Conservation (phyloP, 2,329 filamentous ascomycete species). For the Fusarium pseudograminearum region DNA sequence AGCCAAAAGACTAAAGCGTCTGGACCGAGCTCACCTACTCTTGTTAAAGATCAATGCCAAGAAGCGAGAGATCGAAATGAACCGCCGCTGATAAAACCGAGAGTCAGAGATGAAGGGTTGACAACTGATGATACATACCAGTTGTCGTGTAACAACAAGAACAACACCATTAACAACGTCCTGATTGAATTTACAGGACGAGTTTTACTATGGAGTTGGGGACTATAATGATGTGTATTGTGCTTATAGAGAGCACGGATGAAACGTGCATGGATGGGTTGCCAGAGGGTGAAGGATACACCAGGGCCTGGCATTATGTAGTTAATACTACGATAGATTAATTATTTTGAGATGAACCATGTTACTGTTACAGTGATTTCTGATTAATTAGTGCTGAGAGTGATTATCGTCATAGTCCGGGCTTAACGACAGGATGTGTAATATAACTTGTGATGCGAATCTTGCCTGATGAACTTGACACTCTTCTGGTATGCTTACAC, state of each 20-base stretch:
- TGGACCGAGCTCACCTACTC: conserved; percentile 8
- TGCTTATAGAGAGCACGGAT: background rate
- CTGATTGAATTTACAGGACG: background rate
- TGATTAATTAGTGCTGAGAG: background rate
- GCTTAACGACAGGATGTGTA: background rate
- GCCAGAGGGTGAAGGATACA: background rate
- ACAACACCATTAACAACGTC: background rate
- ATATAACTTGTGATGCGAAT: background rate
- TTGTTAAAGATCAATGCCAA: background rate
- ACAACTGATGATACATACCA: background rate
- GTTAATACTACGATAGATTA: background rate
- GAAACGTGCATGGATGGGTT: background rate
- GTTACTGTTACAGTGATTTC: background rate
- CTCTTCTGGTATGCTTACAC: background rate
- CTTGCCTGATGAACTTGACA: background rate
- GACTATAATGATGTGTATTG: background rate
- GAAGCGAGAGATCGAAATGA: background rate
- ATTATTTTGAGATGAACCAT: background rate
- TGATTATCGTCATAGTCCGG: background rate
- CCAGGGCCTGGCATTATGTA: background rate
- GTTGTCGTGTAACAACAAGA: background rate
- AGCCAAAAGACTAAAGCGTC: conserved; percentile 12
- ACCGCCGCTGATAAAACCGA: background rate
- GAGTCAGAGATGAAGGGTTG: background rate
- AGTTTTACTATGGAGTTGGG: conserved; percentile 9